A percentile compares a stretch with the other conserved stretches of the same genome.
Evolutionary conservation across 2,329 filamentous ascomycete species (phyloP).

Genomic region (Geosmithia putterillii): DNA sequence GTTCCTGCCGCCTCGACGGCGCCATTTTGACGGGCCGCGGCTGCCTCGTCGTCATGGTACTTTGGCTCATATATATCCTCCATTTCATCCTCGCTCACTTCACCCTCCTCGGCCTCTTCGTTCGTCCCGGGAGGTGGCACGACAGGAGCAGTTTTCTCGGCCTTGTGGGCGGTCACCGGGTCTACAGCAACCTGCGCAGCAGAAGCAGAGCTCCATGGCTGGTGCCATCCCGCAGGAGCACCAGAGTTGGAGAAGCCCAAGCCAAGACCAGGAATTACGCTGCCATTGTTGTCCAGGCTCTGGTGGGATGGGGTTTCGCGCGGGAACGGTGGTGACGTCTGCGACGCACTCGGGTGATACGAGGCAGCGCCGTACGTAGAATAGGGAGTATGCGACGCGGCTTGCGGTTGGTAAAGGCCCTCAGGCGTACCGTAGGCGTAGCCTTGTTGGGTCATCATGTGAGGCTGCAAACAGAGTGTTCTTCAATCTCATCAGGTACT

Average conservation of each 20-base stretch:
- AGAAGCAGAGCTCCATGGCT: background rate
- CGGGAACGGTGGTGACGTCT: background rate
- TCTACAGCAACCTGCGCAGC: background rate
- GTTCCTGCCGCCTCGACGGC: background rate
- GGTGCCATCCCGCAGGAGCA: slow-evolving; percentile 6
- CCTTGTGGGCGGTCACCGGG: background rate
- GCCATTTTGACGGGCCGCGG: background rate
- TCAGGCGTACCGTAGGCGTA: slow-evolving; percentile 12
- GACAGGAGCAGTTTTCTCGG: background rate
- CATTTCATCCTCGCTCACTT: slow-evolving; percentile 59
- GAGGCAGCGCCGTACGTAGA: background rate
- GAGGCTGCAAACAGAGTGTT: background rate
- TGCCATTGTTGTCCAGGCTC: slow-evolving; percentile 8
- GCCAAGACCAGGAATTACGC: slow-evolving; percentile 20
- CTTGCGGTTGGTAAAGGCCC: slow-evolving; percentile 6
- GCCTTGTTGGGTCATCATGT: slow-evolving; percentile 16
- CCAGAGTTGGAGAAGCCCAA: slow-evolving; percentile 10
- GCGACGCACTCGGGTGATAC: background rate
- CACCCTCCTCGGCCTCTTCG: slow-evolving; percentile 16
- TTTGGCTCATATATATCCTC: slow-evolving; percentile 41
- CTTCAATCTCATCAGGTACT: background rate
- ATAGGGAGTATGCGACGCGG: background rate
- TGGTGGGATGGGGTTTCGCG: background rate
- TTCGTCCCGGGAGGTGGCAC: background rate
- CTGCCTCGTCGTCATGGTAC: background rate